These are phyloP conservation scores for Kazachstania sp. DNA, from an alignment of 1,139 yeast species.

Conservation along the genomic window DNA sequence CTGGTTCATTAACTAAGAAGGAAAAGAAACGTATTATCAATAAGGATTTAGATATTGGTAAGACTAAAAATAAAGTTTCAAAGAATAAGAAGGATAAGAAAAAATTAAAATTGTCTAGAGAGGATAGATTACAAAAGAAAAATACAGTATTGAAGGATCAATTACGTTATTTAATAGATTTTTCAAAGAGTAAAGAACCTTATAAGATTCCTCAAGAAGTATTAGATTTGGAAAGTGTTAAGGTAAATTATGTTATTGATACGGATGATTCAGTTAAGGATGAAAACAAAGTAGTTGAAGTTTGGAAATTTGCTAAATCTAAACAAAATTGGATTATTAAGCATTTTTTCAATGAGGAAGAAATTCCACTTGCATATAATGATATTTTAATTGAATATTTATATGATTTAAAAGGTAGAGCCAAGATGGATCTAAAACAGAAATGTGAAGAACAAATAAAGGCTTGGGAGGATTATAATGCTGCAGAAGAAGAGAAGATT, in stretches of 20 bases:
- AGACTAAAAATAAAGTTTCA: conserved; percentile 29
- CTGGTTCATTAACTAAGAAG: conserved; percentile 40
- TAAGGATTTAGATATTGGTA: conserved; percentile 20
- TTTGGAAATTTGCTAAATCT: conserved; percentile 90
- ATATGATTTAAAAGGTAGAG: conserved; percentile 66
- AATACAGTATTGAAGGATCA: conserved; percentile 54
- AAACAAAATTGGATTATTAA: conserved; percentile 89
- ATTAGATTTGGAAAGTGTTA: conserved; percentile 19
- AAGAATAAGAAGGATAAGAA: conserved; percentile 55
- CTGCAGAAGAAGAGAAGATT: conserved; percentile 25
- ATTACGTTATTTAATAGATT: conserved; percentile 62
- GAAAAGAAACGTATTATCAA: conserved; percentile 41
- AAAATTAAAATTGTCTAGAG: conserved; percentile 57
- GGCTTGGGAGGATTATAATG: conserved; percentile 27
- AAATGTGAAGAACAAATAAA: conserved; percentile 33
- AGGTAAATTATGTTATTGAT: conserved; percentile 14
- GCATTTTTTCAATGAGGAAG: conserved; percentile 51
- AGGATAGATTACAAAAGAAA: conserved; percentile 39
- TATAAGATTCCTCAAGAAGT: conserved; percentile 20
- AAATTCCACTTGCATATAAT: conserved; percentile 44
- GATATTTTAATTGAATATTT: conserved; percentile 44
- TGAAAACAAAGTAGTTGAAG: conserved; percentile 14
- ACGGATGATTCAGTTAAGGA: conserved; percentile 8
- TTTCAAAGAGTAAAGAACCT: conserved; percentile 45
- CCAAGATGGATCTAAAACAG: conserved; percentile 44